Conservation (phyloP, 1,139 yeast genomes). For the Zygosaccharomyces pseudobailii region DNA sequence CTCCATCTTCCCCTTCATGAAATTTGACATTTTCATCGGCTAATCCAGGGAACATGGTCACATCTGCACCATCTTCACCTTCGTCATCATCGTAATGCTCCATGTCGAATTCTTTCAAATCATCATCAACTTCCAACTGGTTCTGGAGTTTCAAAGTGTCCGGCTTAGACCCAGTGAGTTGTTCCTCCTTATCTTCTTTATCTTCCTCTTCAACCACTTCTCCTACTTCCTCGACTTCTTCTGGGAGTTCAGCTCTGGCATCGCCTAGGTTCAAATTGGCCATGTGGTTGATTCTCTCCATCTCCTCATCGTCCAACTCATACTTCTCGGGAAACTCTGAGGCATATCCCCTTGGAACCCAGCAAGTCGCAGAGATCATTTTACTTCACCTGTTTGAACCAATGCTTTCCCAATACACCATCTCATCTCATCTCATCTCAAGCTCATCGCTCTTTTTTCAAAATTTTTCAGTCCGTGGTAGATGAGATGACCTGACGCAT, state of each 20-base stretch:
- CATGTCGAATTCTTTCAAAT: constrained; percentile 79
- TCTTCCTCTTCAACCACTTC: constrained; percentile 27
- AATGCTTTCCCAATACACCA: not conserved
- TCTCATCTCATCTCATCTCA: constrained; percentile 15
- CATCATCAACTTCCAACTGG: constrained; percentile 68
- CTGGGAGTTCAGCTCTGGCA: constrained; percentile 57
- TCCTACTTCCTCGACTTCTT: constrained; percentile 26
- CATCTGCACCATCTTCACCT: constrained; percentile 44
- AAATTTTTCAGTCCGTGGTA: constrained; percentile 17
- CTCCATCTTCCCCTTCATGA: constrained; percentile 59
- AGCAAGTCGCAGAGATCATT: constrained; percentile 87
- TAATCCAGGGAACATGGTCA: constrained; percentile 69
- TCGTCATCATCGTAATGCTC: constrained; percentile 76
- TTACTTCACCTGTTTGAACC: constrained; percentile 3
- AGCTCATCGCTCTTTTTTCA: constrained; percentile 5
- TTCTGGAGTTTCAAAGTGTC: constrained; percentile 37
- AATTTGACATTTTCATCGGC: constrained; percentile 48
- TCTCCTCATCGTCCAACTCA: constrained; percentile 85
- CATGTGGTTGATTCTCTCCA: constrained; percentile 82
- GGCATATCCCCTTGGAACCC: constrained; percentile 97
- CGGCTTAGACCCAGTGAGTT: not conserved
- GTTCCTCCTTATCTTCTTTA: constrained; percentile 15
- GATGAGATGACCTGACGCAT: not conserved
- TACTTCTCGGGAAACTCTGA: constrained; percentile 88
- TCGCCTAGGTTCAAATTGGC: constrained; percentile 79